Conservation (phyloP, 345 rosid genomes). For the Dipteronia sinensis region DNA sequence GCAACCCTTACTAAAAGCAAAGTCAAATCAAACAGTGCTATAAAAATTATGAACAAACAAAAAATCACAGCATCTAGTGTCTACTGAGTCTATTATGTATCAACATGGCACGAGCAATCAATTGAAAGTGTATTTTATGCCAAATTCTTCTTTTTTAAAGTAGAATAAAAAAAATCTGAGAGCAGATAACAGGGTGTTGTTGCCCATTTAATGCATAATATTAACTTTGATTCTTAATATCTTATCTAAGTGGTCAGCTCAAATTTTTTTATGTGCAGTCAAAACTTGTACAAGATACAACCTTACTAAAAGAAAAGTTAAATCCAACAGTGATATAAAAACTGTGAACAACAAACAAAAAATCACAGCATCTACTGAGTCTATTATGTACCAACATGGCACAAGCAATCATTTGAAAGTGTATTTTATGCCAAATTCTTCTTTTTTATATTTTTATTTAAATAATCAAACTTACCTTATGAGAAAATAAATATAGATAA, state of each 20-base stretch:
- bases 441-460: background rate
- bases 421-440: background rate
- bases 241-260: background rate
- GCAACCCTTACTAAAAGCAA: background rate
- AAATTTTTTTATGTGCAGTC: background rate
- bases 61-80: background rate
- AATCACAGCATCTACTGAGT: constrained; percentile 5
- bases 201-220: background rate
- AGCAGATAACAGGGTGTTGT: background rate
- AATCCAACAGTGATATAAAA: background rate
- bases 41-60: background rate
- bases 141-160: background rate
- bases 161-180: too few relatives aligned
- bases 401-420: background rate
- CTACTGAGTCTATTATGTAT: background rate
- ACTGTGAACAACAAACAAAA: background rate
- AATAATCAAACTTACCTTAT: background rate
- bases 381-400: background rate
- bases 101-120: background rate
- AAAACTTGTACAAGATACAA: background rate
- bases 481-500: background rate
- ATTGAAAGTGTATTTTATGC: background rate
- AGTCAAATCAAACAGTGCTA: background rate
- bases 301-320: background rate
- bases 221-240: background rate